Evolutionary conservation across 192 early-diverging fungal genomes (phyloP), one percentile per base, ranked within the genome.

Genomic region (Coemansia sp.): DNA sequence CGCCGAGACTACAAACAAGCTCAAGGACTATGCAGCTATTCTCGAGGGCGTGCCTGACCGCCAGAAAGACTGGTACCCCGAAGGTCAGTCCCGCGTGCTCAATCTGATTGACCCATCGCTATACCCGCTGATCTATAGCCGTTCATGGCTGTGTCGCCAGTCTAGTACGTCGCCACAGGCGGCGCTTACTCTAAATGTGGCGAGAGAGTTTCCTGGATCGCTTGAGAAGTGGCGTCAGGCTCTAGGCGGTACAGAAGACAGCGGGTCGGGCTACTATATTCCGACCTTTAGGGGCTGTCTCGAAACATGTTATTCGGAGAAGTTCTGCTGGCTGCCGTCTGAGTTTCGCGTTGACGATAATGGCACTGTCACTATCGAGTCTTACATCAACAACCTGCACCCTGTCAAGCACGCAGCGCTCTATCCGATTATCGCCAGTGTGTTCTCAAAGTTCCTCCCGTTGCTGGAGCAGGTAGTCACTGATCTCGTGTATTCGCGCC

Each of bases 241-340:
- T 3, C 22, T 49, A 22, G 35, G 15, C 30, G 0, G 9, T 11
- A 27, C 22, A 2, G 22, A 34, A 0, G 30, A 30, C 40, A 10
- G 40, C 3, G 15, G 3, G 41, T 1, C 32, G 2, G 37, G 12
- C 11, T 64, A 22, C 35, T 50, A 60, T 20, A 39, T 70, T 2
- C 67, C 73, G 24, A 24, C 24, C 24, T 24, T 24, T 24, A 24
- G 24, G 24, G 24, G 24, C 24, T 24, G 24, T 24, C 24, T 24
- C 24, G 24, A 24, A 24, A 24, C 24, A 24, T 24, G 24, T 24
- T 24, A 24, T 24, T 24, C 24, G 24, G 24, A 11, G 18, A 11
- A 24, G 39, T 59, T 43, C 11, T 32, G 65, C 65, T 90, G 89
- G 89, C 75, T 90, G 8, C 88, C 89, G 0, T 67, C 80, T 11